A percentile compares a stretch with the other conserved stretches of the same genome.
Evolutionary conservation across 495 filamentous ascomycete species (phyloP).

Genomic region (Penicillium coffeae): DNA sequence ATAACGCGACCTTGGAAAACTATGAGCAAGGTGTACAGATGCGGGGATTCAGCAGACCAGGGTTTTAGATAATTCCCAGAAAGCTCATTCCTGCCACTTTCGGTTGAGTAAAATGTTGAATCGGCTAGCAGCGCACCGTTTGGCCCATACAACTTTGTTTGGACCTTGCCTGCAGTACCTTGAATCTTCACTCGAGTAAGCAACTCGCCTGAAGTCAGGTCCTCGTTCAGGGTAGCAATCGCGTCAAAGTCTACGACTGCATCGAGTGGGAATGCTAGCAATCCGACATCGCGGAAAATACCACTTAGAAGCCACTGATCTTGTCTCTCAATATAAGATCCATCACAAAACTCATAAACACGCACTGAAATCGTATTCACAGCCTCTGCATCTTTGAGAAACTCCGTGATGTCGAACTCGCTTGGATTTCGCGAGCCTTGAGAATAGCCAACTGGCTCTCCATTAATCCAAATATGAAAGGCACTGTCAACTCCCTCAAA

Average conservation of each 20-base stretch:
- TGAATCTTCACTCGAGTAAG: slow-evolving; percentile 39
- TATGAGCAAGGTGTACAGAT: slow-evolving; percentile 51
- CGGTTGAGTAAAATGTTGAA: neutral
- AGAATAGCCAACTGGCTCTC: slow-evolving; percentile 56
- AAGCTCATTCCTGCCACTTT: neutral
- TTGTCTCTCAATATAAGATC: slow-evolving; percentile 63
- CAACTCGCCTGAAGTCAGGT: slow-evolving; percentile 53
- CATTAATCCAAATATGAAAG: slow-evolving; percentile 63
- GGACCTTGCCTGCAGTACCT: slow-evolving; percentile 29
- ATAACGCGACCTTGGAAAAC: slow-evolving; percentile 28
- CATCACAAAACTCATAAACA: slow-evolving; percentile 62
- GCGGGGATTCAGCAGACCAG: slow-evolving; percentile 66
- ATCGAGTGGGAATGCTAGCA: slow-evolving; percentile 50
- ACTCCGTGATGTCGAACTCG: slow-evolving; percentile 55
- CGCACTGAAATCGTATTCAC: slow-evolving; percentile 52
- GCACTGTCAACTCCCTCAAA: slow-evolving; percentile 68
- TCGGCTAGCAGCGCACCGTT: neutral
- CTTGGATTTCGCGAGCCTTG: slow-evolving; percentile 62
- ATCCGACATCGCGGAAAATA: slow-evolving; percentile 65
- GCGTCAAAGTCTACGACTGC: slow-evolving; percentile 58
- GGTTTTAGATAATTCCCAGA: slow-evolving; percentile 38
- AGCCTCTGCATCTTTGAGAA: slow-evolving; percentile 31
- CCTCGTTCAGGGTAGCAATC: slow-evolving; percentile 49
- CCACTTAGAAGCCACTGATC: slow-evolving; percentile 50
- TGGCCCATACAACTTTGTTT: slow-evolving; percentile 20